A percentile compares a stretch with the other conserved stretches of the same genome.
Conservation (phyloP, 768 basidiomycete species). For the Mycena belliarum region DNA sequence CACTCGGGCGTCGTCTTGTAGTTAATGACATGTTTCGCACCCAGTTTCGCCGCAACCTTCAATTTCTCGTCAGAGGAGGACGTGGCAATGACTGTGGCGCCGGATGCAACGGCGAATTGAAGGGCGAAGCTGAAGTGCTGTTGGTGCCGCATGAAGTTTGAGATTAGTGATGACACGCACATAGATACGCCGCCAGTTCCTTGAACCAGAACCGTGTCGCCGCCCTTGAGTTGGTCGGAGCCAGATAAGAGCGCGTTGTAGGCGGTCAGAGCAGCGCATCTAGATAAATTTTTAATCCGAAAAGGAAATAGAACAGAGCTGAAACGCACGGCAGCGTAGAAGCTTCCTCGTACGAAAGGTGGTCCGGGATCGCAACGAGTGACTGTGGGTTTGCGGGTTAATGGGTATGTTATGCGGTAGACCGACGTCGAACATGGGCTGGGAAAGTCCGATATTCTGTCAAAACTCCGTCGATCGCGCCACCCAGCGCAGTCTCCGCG, state of each 20-base stretch:
- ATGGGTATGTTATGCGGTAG: not conserved
- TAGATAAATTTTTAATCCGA: constrained; percentile 7
- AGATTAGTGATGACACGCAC: constrained; percentile 20
- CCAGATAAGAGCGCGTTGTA: constrained; percentile 46
- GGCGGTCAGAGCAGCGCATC: constrained; percentile 50
- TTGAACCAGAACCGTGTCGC: constrained; percentile 47
- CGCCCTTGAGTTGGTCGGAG: constrained; percentile 39
- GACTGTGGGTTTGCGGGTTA: constrained; percentile 30
- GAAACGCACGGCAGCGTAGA: constrained; percentile 59
- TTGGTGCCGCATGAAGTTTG: too few relatives aligned
- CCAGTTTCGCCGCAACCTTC: constrained; percentile 38
- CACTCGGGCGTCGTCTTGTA: constrained; percentile 50
- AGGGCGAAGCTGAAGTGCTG: constrained; percentile 36
- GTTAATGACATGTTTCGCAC: constrained; percentile 50
- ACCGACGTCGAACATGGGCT: constrained; percentile 32
- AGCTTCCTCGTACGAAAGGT: constrained; percentile 63
- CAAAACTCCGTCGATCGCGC: constrained; percentile 50
- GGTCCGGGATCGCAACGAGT: constrained; percentile 52
- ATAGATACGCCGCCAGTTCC: constrained; percentile 49
- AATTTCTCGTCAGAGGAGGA: constrained; percentile 54
- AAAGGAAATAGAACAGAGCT: too few relatives aligned
- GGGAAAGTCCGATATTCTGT: constrained; percentile 56
- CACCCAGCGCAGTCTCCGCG: constrained; percentile 41
- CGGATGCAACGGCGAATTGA: constrained; percentile 51
- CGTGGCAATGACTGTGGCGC: constrained; percentile 51